Percentiles rank a stretch among this genome's conserved stretches.
Evolutionary conservation across 306 rosid species (phyloP).

Genomic region (peach (Prunus persica)): Prunus_persica_NCBIv2 NC_034009.1:42323501-42324000

Average conservation of each 20-base stretch:
- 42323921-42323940: not conserved
- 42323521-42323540: too few relatives aligned
- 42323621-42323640: not conserved
- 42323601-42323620: too few relatives aligned
- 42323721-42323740: too few relatives aligned
- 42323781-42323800: not conserved
- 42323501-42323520: too few relatives aligned
- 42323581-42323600: too few relatives aligned
- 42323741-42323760: too few relatives aligned
- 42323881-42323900: not conserved
- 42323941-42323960: not conserved
- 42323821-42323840: not conserved
- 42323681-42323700: too few relatives aligned
- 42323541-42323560: too few relatives aligned
- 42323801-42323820: not conserved
- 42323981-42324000: not conserved
- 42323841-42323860: not conserved
- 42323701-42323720: too few relatives aligned
- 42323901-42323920: not conserved
- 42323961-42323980: slow-evolving; percentile 3
- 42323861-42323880: not conserved
- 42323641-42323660: not conserved
- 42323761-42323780: not conserved
- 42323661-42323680: not conserved
- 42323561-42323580: too few relatives aligned